Evolutionary conservation across 2,329 filamentous ascomycete species (phyloP).

Genomic region (Periconia macrospinosa): DNA sequence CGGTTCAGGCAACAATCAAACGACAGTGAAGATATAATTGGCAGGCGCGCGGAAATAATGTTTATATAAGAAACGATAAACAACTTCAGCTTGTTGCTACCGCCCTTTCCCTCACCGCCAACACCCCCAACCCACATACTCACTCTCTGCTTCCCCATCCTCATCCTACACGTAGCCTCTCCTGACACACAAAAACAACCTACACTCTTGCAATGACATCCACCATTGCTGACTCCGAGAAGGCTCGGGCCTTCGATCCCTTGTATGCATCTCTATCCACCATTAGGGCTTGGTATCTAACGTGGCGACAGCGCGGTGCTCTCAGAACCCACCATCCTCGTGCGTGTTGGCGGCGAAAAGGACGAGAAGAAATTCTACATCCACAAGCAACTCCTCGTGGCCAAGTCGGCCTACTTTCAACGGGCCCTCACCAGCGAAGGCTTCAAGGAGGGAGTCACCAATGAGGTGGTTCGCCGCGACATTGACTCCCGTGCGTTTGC

Average conservation of each 20-base stretch:
- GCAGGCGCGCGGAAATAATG: neutral
- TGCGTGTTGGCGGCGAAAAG: slow-evolving; percentile 3
- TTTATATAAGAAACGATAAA: neutral
- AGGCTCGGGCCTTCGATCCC: neutral
- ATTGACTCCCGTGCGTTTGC: neutral
- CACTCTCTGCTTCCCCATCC: no score
- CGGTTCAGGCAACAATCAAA: no score
- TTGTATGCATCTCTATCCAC: neutral
- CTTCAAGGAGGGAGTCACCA: neutral
- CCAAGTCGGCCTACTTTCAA: slow-evolving; percentile 4
- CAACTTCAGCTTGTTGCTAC: no score
- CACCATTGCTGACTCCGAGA: neutral
- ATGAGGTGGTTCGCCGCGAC: neutral
- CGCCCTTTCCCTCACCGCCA: no score
- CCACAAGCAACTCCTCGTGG: slow-evolving; percentile 1
- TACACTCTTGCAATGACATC: neutral
- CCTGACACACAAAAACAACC: neutral
- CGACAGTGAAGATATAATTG: no score
- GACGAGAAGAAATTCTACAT: neutral
- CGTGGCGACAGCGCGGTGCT: neutral
- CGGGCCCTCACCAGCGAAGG: neutral
- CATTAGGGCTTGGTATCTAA: neutral
- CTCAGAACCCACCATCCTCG: neutral
- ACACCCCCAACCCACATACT: no score
- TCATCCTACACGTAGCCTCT: neutral